Evolutionary conservation across 805 yeast genomes (phyloP).

Genomic region (Candida nitratophila): DNA sequence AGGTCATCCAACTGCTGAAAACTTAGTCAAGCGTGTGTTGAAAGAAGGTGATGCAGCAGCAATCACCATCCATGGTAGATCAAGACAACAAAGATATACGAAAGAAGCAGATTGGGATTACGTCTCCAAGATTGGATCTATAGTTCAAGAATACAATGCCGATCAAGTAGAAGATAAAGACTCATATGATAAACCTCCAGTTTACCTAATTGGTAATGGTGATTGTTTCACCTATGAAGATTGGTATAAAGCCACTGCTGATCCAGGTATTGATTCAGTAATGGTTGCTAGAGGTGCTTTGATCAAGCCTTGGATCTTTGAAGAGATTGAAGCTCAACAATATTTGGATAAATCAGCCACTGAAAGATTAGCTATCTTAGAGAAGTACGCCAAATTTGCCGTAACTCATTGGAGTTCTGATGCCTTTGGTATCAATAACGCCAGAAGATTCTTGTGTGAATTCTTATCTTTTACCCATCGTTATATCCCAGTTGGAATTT

Average conservation of each 20-base stretch:
- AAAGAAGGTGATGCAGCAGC: conserved; percentile 82
- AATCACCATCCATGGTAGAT: conserved; percentile 91
- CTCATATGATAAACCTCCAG: conserved; percentile 46
- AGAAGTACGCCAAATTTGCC: conserved; percentile 68
- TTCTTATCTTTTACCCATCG: conserved; percentile 91
- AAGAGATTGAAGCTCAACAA: conserved; percentile 86
- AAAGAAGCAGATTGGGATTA: conserved; percentile 91
- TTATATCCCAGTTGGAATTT: conserved; percentile 88
- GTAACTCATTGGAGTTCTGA: conserved; percentile 98
- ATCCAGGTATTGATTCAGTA: conserved; percentile 77
- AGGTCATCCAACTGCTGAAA: conserved; percentile 78
- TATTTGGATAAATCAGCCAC: conserved; percentile 85
- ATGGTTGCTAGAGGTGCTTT: conserved; percentile 98
- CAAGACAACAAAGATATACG: conserved; percentile 93
- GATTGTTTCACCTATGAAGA: conserved; percentile 84
- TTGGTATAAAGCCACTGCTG: conserved; percentile 67
- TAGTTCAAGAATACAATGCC: conserved; percentile 54
- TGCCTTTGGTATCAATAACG: conserved; percentile 82
- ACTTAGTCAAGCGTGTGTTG: conserved; percentile 62
- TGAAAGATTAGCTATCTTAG: conserved; percentile 75
- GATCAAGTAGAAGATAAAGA: conserved; percentile 56
- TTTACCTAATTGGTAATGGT: conserved; percentile 91
- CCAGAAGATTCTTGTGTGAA: conserved; percentile 90
- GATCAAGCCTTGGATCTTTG: conserved; percentile 98
- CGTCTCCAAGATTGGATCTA: conserved; percentile 62